These are phyloP conservation scores for Candida gigantensis DNA, from an alignment of 1,139 yeast genomes.

Conservation along the genomic window DNA sequence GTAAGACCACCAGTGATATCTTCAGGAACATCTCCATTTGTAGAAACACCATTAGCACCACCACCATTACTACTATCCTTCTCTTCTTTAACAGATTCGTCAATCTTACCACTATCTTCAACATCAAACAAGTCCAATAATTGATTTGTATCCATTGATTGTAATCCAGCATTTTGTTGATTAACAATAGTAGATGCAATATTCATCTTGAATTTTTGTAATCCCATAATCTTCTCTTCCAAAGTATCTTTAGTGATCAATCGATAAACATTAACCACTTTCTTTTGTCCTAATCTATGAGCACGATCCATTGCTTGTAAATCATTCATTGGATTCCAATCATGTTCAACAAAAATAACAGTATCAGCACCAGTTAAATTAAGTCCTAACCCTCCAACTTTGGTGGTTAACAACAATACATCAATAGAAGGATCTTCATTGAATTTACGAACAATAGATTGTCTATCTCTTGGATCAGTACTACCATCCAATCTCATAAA, in stretches of 20 bases:
- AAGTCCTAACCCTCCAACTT: slow-evolving; percentile 97
- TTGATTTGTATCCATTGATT: slow-evolving; percentile 97
- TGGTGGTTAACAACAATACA: slow-evolving; percentile 86
- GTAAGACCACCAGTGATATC: slow-evolving; percentile 65
- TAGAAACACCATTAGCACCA: slow-evolving; percentile 24
- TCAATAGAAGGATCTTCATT: slow-evolving; percentile 98
- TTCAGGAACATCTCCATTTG: slow-evolving; percentile 40
- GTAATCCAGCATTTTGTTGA: slow-evolving; percentile 92
- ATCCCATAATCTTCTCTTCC: slow-evolving; percentile 98
- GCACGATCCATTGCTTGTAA: slow-evolving; percentile 99
- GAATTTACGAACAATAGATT: slow-evolving; percentile 85
- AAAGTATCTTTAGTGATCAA: slow-evolving; percentile 89
- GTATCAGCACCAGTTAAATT: slow-evolving; percentile 99
- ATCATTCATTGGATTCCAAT: slow-evolving; percentile 99
- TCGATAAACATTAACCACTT: slow-evolving; percentile 93
- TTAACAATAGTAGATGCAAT: slow-evolving; percentile 95
- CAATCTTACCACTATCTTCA: slow-evolving; percentile 52
- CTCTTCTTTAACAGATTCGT: slow-evolving; percentile 16
- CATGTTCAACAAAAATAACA: slow-evolving; percentile 97
- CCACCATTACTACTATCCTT: slow-evolving; percentile 25
- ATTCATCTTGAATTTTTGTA: slow-evolving; percentile 95
- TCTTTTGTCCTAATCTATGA: slow-evolving; percentile 95
- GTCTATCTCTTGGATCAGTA: slow-evolving; percentile 91
- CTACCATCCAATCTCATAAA: slow-evolving; percentile 95
- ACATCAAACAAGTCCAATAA: slow-evolving; percentile 85